A percentile compares a stretch with the other conserved stretches of the same genome.
These are phyloP conservation scores for Ajuga chamaepitys DNA, from an alignment of 257 asterid species.

Conservation along the genomic window DNA sequence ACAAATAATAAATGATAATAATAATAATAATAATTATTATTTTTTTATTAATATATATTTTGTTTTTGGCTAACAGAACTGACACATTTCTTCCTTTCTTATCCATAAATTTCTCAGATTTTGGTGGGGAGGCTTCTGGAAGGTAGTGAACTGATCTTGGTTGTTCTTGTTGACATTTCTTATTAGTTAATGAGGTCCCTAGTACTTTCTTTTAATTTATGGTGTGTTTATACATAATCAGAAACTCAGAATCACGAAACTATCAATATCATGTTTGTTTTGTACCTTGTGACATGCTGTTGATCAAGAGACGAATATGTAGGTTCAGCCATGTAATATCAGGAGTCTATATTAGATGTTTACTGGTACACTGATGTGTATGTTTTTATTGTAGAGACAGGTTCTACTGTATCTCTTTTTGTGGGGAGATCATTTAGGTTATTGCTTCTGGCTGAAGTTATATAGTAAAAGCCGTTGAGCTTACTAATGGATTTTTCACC, in stretches of 20 bases:
- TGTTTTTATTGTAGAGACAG: background rate
- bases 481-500: background rate
- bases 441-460: background rate
- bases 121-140: constrained; percentile 99
- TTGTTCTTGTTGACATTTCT: constrained; percentile 4
- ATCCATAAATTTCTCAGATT: constrained; percentile 49
- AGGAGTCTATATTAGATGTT: background rate
- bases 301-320: background rate
- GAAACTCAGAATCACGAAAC: background rate
- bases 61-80: background rate
- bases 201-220: background rate
- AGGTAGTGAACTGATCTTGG: constrained; percentile 44
- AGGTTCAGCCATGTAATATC: background rate
- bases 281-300: background rate
- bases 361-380: background rate
- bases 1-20: no score
- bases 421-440: background rate
- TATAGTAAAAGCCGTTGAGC: background rate
- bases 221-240: background rate
- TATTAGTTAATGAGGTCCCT: background rate
- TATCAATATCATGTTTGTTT: background rate
- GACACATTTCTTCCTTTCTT: constrained; percentile 9
- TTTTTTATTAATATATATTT: background rate
- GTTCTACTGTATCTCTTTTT: background rate
- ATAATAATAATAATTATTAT: no score